Conservation (phyloP, 1,284 basidiomycete genomes). For the Fomitopsis palustris region DNA sequence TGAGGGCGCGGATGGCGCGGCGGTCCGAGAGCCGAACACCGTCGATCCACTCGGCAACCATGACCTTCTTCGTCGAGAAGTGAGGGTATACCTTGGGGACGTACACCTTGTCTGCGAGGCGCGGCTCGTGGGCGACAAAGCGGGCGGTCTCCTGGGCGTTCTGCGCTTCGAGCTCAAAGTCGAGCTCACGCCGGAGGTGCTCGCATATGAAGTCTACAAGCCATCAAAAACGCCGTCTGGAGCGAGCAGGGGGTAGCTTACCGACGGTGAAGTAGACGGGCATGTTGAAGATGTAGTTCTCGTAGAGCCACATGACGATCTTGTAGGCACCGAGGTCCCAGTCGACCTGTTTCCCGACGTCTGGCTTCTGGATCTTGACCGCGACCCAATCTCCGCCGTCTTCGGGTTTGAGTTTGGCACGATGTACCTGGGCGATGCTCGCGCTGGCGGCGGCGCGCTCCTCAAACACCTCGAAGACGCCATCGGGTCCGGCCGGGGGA, state of each 20-base stretch:
- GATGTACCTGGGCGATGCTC: slow-evolving; percentile 88
- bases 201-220: slow-evolving; percentile 71
- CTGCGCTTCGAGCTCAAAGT: slow-evolving; percentile 72
- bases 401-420: slow-evolving; percentile 58
- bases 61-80: slow-evolving; percentile 71
- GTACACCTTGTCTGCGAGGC: slow-evolving; percentile 67
- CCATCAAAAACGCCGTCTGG: neutral
- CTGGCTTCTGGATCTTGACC: slow-evolving; percentile 91
- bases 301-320: slow-evolving; percentile 71
- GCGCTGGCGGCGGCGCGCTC: slow-evolving; percentile 76
- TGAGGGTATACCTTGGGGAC: slow-evolving; percentile 77
- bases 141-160: slow-evolving; percentile 61
- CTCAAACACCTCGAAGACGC: slow-evolving; percentile 78
- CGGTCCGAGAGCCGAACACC: slow-evolving; percentile 77
- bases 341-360: slow-evolving; percentile 79
- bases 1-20: slow-evolving; percentile 46
- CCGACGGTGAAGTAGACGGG: slow-evolving; percentile 75
- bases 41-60: slow-evolving; percentile 88
- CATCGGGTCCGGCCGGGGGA: slow-evolving; percentile 59
- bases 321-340: slow-evolving; percentile 73
- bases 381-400: slow-evolving; percentile 61
- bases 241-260: slow-evolving; percentile 25
- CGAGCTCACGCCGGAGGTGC: slow-evolving; percentile 79
- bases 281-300: slow-evolving; percentile 71
- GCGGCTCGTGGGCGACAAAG: slow-evolving; percentile 61